Evolutionary conservation across 1,284 basidiomycete species (phyloP).

Genomic region (Xerocomus alliaceus): DNA sequence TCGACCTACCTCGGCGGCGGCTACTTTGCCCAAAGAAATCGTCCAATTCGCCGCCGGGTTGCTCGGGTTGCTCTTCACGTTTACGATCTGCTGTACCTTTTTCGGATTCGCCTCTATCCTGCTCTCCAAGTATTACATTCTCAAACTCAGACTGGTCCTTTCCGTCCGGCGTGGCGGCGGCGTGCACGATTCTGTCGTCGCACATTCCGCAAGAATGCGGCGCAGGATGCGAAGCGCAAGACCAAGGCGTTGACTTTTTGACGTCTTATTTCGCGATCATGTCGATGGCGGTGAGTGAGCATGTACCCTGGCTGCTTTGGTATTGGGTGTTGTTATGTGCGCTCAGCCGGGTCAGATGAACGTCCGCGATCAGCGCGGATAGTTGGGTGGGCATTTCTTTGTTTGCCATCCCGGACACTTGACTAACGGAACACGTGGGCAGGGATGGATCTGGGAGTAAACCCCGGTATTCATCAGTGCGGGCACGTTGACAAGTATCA

Average conservation of each 20-base stretch:
- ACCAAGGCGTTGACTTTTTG: slow-evolving; percentile 47
- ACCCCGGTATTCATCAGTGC: slow-evolving; percentile 72
- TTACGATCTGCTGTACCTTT: slow-evolving; percentile 43
- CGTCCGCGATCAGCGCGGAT: slow-evolving; percentile 63
- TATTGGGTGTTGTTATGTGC: slow-evolving; percentile 16
- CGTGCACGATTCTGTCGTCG: slow-evolving; percentile 69
- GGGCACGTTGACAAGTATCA: slow-evolving; percentile 71
- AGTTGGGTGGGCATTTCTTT: slow-evolving; percentile 32
- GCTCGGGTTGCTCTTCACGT: slow-evolving; percentile 63
- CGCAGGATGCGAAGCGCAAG: slow-evolving; percentile 63
- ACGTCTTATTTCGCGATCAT: slow-evolving; percentile 52
- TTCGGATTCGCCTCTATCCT: slow-evolving; percentile 59
- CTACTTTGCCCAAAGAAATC: slow-evolving; percentile 70
- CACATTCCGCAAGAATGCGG: slow-evolving; percentile 60
- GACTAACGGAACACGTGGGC: not conserved
- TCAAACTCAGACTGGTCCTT: slow-evolving; percentile 73
- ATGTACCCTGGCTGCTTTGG: slow-evolving; percentile 55
- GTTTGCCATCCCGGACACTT: slow-evolving; percentile 11
- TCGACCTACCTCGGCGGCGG: slow-evolving; percentile 62
- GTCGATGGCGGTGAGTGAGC: slow-evolving; percentile 64
- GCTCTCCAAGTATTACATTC: slow-evolving; percentile 68
- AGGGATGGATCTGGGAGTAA: slow-evolving; percentile 43
- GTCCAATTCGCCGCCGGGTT: slow-evolving; percentile 54
- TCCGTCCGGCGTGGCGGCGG: slow-evolving; percentile 74
- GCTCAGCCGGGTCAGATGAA: slow-evolving; percentile 57